Percentiles rank a stretch among this genome's conserved stretches.
Conservation (phyloP, 2,329 filamentous ascomycete genomes). For the Ilyonectria robusta region DNA sequence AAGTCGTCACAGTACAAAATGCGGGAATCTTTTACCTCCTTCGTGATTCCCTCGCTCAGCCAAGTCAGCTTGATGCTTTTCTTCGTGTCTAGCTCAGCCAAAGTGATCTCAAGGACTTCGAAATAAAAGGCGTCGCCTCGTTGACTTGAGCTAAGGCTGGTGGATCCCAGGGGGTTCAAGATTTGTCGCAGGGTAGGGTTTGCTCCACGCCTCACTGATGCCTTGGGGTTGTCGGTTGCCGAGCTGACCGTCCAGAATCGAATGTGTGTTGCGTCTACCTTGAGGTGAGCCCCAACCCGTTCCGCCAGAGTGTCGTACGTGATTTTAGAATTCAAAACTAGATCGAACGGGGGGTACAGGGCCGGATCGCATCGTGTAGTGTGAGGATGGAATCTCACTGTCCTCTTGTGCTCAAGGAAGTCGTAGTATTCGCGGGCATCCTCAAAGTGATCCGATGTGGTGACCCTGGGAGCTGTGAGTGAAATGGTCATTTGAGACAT, state of each 20-base stretch:
- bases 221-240: slow-evolving; percentile 82
- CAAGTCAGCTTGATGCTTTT: slow-evolving; percentile 87
- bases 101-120: slow-evolving; percentile 93
- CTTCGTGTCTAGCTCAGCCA: slow-evolving; percentile 94
- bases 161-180: slow-evolving; percentile 78
- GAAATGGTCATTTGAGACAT: background rate
- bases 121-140: slow-evolving; percentile 87
- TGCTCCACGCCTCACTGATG: slow-evolving; percentile 79
- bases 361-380: slow-evolving; percentile 68
- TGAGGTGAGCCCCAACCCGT: slow-evolving; percentile 84
- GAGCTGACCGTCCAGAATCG: slow-evolving; percentile 91
- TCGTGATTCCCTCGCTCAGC: slow-evolving; percentile 90
- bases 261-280: slow-evolving; percentile 86
- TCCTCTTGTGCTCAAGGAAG: slow-evolving; percentile 87
- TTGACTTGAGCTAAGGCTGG: slow-evolving; percentile 79
- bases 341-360: slow-evolving; percentile 77
- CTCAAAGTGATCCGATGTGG: slow-evolving; percentile 66
- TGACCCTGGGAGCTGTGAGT: slow-evolving; percentile 40
- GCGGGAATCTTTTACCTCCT: slow-evolving; percentile 75
- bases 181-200: slow-evolving; percentile 84
- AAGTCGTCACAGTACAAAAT: background rate
- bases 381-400: slow-evolving; percentile 82
- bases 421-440: slow-evolving; percentile 94
- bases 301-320: slow-evolving; percentile 89
- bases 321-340: slow-evolving; percentile 89